These are phyloP conservation scores for Malus asiatica DNA, from an alignment of 306 rosid species.

Conservation along the genomic window DNA sequence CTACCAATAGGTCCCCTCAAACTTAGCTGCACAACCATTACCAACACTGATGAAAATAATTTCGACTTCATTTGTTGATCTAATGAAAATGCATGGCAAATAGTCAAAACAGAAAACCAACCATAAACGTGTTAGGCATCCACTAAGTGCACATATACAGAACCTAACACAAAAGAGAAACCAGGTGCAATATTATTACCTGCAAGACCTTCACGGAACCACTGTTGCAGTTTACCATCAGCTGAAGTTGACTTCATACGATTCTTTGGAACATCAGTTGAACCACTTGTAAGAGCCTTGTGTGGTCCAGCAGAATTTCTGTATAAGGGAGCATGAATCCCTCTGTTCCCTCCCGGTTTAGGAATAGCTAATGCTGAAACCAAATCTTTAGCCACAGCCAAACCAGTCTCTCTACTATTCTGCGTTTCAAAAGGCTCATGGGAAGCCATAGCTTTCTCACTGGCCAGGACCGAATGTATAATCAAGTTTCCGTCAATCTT, in stretches of 20 bases:
- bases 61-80: neutral
- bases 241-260: conserved; percentile 50
- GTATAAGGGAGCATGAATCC: conserved; percentile 48
- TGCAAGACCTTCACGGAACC: conserved; percentile 98
- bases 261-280: conserved; percentile 47
- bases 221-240: conserved; percentile 88
- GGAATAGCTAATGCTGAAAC: conserved; percentile 73
- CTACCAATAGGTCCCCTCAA: neutral
- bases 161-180: neutral
- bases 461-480: conserved; percentile 86
- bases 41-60: neutral
- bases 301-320: conserved; percentile 43
- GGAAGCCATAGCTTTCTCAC: conserved; percentile 82
- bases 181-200: conserved; percentile 33
- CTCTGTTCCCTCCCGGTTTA: conserved; percentile 52
- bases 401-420: conserved; percentile 47
- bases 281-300: conserved; percentile 62
- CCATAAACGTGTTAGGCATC: neutral
- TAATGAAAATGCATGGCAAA: neutral
- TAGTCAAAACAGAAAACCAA: neutral
- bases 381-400: conserved; percentile 48
- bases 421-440: conserved; percentile 27
- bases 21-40: neutral
- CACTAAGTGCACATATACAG: neutral
- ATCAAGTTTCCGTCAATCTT: conserved; percentile 95